Evolutionary conservation across 75 land plant species (phyloP).

Genomic region (Pinus albicaulis): DNA sequence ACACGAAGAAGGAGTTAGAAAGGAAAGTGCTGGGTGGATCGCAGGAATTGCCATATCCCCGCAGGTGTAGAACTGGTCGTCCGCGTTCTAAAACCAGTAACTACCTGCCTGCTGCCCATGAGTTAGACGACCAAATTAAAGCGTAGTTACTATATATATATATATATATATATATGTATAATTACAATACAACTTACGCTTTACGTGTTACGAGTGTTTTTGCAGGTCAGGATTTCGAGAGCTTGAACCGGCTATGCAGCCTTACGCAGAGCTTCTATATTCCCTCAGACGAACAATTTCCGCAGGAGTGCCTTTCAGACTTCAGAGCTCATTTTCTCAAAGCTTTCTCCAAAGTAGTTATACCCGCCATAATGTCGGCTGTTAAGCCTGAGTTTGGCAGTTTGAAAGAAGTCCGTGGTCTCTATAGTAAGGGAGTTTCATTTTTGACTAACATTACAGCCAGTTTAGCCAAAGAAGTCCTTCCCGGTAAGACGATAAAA

Average conservation of each 20-base stretch:
- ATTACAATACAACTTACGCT: background rate
- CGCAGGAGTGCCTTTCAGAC: conserved; percentile 24
- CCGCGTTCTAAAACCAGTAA: conserved; percentile 13
- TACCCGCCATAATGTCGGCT: background rate
- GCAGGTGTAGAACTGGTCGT: conserved; percentile 33
- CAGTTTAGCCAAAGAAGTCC: background rate
- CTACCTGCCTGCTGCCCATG: no score
- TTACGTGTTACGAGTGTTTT: background rate
- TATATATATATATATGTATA: no score
- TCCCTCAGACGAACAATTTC: conserved; percentile 52
- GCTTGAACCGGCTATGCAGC: background rate
- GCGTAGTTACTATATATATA: conserved; percentile 11
- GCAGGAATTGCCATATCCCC: conserved; percentile 17
- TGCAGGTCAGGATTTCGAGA: conserved; percentile 16
- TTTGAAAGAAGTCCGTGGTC: conserved; percentile 14
- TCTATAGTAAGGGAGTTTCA: conserved; percentile 18
- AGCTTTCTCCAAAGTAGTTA: background rate
- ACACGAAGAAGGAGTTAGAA: conserved; percentile 3
- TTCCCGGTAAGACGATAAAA: conserved; percentile 1
- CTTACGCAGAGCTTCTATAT: background rate
- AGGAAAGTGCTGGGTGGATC: conserved; percentile 20
- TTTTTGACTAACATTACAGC: no score
- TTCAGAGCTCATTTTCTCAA: conserved; percentile 19
- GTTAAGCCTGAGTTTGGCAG: background rate
- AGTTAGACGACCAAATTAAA: background rate